Base-by-base conservation (phyloP, 306 rosid genomes). In the Mimosa bimucronata region DNA sequence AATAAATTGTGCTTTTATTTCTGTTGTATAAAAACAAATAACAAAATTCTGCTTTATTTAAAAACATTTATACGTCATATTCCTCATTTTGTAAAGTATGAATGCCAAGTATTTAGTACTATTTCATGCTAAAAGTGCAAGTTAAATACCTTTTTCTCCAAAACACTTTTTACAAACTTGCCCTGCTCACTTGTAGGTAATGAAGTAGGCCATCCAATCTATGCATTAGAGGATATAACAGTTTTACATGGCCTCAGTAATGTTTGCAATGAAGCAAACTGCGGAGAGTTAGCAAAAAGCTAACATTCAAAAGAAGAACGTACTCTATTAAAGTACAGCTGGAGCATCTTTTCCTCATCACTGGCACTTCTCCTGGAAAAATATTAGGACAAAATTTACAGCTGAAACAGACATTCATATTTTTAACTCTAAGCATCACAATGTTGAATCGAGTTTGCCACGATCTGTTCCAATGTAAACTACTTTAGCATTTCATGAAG, bases 161-260 rank as follows among this genome's bases (percentile, higher is more conserved):
- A 77, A 85, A 92, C 96, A 61, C 84, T 86, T 84, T 92, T 89
- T 26, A 90, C 55, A 65, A 95, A 95, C 57, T 84, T 42, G 42
- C 82, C 98, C 87, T 92, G 88, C 88, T 95, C 95, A 60, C 74
- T 89, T 53, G 98, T 95, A 48, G 98, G 98, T 75, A 95, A 86
- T 42, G 98, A 91, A 34, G 97, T 78, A 62, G 98, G 98, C 98
- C 98, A 95, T n/a, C 97, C 97, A 83, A 86, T 92, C 98, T 95
- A 86, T 80, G 79, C 15, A 53, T 57, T 71, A 62, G 31, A 78
- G 76, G 62, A 37, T 74, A 83, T n/a, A 29, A 60, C 53, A 77
- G 44, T n/a, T 71, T 12, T 67, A 83, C 29, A 62, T 41, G 58
- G 66, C 66, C 16, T 55, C 76, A 48, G 34, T 67, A 66, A 81